Base-by-base conservation (phyloP, 2,329 filamentous ascomycete species). In the Colletotrichum cuscutae region DNA sequence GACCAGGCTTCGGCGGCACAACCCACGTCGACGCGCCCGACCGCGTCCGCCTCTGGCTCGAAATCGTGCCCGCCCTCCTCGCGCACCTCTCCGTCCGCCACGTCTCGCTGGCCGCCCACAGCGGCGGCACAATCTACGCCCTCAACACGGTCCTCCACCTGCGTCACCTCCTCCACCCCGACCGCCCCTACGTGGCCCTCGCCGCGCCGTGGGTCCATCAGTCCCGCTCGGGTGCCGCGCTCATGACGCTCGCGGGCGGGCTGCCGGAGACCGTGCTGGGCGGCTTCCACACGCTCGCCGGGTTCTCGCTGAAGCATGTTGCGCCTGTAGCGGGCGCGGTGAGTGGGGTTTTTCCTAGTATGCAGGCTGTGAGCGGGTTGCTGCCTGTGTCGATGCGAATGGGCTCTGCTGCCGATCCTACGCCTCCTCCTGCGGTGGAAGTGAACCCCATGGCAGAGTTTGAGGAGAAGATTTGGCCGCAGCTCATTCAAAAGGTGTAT, bases 1-100 rank as follows among this genome's bases (percentile, higher is more conserved):
- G 82, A 6, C 82, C 83, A 0, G 82, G 82, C 9, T 78, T 84
- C 54, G 82, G 82, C 12, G 78, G 79, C 8, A 82, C 81, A 6
- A 78, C 79, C 19, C 71, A 77, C 8, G 62, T 78, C 1, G 65
- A 72, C 5, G 59, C 56, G 3, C 66, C 73, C 1, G 72, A 76
- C 28, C 73, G 76, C 26, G 65, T 81, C 56, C 61, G 53, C 8
- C 60, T 76, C n/a, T 81, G 79, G 78, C 75, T 80, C 53, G 80
- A 78, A 49, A 75, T 78, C 12, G 77, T 82, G 15, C 72, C 77
- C 12, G 79, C 79, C 1, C 76, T 84, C 2, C 76, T 84, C 12
- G 32, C 76, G 26, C 81, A 82, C 62, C 79, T 84, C 7, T 59
- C 53, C 24, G 78, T 84, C 46, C 63, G 57, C 5, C 77, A 81